Evolutionary conservation across 2,329 filamentous ascomycete species (phyloP).

Genomic region (Penicillium palitans): DNA sequence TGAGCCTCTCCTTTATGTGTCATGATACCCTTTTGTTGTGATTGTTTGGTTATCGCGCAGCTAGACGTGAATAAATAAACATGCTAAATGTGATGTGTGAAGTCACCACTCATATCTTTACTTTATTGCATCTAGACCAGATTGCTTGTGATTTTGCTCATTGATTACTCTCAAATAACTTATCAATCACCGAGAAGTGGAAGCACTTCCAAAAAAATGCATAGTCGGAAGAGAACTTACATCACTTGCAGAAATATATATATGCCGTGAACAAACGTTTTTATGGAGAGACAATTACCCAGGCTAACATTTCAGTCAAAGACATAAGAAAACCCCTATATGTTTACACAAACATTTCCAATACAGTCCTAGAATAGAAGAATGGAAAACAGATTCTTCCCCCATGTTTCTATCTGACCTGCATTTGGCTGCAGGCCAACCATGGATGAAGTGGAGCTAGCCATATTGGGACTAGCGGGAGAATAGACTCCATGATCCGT

Average conservation of each 20-base stretch:
- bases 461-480: slow-evolving; percentile 12
- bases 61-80: not conserved
- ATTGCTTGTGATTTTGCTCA: not conserved
- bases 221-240: not conserved
- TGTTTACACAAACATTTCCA: not conserved
- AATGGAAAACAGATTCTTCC: not conserved
- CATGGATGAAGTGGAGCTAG: slow-evolving; percentile 20
- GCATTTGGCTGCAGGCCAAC: slow-evolving; percentile 20
- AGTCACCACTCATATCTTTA: not conserved
- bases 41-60: not conserved
- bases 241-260: not conserved
- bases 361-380: not conserved
- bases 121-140: not conserved
- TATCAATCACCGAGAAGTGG: not conserved
- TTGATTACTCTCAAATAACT: not conserved
- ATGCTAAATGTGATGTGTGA: not conserved
- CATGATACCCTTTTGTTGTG: not conserved
- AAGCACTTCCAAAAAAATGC: not conserved
- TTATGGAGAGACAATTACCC: not conserved
- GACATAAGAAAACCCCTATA: too few relatives aligned
- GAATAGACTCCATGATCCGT: slow-evolving; percentile 26
- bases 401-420: slow-evolving; percentile 18
- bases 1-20: not conserved
- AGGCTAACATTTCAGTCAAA: not conserved
- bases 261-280: not conserved